phyloP scores from a whole-genome alignment of 2,329 filamentous ascomycete genomes.

The Hymenoscyphus linearis region DNA sequence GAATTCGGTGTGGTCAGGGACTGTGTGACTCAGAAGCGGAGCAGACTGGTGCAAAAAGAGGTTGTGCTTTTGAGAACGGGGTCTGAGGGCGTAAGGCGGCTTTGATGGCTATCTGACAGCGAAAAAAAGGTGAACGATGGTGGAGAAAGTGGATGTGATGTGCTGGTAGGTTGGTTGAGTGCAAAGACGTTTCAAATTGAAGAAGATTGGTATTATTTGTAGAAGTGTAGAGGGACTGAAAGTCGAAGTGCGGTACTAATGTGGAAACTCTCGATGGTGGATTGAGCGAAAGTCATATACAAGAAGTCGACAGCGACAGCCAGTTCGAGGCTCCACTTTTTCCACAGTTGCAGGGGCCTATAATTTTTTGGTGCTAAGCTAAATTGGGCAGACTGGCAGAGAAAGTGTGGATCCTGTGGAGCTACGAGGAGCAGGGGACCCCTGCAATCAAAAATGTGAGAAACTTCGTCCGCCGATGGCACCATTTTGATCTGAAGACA shows the following conservation, averaged over 20 bases:
- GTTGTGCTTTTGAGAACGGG: conserved; percentile 7
- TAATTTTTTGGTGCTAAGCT: no score
- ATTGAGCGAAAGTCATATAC: conserved; percentile 15
- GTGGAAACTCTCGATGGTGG: background rate
- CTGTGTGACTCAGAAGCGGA: conserved; percentile 31
- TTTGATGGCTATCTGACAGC: conserved; percentile 15
- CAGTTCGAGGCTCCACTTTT: no score
- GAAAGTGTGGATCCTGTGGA: no score
- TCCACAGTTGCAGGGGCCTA: no score
- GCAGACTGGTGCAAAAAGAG: conserved; percentile 18
- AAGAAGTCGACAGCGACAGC: background rate
- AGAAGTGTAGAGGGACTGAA: background rate
- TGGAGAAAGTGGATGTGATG: conserved; percentile 17
- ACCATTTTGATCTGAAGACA: background rate
- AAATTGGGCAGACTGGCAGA: no score
- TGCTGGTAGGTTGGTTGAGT: conserved; percentile 14
- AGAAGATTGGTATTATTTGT: conserved; percentile 5
- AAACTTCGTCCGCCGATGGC: no score
- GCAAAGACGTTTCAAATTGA: conserved; percentile 4
- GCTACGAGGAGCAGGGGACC: no score
- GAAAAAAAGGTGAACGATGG: conserved; percentile 9
- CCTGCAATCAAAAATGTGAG: no score
- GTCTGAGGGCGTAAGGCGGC: conserved; percentile 14
- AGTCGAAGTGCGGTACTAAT: background rate
- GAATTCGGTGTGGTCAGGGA: conserved; percentile 23